Evolutionary conservation across 164 flowering plant species (phyloP).

Genomic region (Nymphaea thermarum): DNA sequence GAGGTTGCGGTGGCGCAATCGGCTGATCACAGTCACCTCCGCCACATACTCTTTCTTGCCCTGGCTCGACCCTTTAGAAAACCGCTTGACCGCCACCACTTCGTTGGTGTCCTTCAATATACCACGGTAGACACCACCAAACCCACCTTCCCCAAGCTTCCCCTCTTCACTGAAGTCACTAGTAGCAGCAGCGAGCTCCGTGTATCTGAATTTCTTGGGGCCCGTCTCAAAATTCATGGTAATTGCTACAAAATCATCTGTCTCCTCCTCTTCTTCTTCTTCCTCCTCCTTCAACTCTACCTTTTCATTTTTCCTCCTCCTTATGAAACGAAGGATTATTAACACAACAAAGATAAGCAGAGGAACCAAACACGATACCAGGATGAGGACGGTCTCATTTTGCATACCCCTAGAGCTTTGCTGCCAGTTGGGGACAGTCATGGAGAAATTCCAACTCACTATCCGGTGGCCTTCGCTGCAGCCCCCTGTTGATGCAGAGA

Average conservation of each 20-base stretch:
- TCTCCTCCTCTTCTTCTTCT: too few relatives aligned
- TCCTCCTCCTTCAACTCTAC: too few relatives aligned
- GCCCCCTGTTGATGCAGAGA: slow-evolving; percentile 17
- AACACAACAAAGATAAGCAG: too few relatives aligned
- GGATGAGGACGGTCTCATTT: too few relatives aligned
- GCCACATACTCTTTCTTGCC: slow-evolving; percentile 38
- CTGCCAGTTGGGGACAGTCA: too few relatives aligned
- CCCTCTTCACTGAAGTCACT: slow-evolving; percentile 16
- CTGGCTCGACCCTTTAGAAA: slow-evolving; percentile 28
- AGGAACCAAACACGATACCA: too few relatives aligned
- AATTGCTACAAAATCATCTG: too few relatives aligned
- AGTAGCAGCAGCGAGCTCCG: slow-evolving; percentile 16
- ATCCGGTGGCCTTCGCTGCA: slow-evolving; percentile 13
- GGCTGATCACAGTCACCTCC: slow-evolving; percentile 40
- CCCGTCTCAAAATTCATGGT: slow-evolving; percentile 5
- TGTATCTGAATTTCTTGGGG: slow-evolving; percentile 14
- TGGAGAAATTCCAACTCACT: slow-evolving; percentile 10
- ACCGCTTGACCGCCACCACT: slow-evolving; percentile 27
- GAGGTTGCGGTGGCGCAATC: slow-evolving; percentile 33
- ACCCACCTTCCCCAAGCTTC: slow-evolving; percentile 23
- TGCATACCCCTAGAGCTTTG: too few relatives aligned
- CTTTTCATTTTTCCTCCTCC: too few relatives aligned
- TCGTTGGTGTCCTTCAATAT: slow-evolving; percentile 8
- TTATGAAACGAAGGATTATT: too few relatives aligned
- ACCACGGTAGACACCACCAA: slow-evolving; percentile 33